Evolutionary conservation across 177 flowering plant species (phyloP).

Genomic region (Vitis hybrid): DNA sequence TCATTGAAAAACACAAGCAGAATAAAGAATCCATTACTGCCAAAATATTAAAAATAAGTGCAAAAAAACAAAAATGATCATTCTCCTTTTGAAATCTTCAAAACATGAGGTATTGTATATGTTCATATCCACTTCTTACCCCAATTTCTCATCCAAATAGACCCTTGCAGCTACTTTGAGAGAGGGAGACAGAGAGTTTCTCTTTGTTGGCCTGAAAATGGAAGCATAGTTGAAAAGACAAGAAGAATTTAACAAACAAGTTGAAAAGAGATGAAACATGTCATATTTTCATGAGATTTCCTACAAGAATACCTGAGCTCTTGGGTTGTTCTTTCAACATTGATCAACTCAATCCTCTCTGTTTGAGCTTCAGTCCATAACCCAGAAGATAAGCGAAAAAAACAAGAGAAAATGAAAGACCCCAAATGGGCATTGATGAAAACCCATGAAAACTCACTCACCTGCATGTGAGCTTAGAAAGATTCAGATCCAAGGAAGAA

Average conservation of each 20-base stretch:
- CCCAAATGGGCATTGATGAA: slow-evolving; percentile 13
- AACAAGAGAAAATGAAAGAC: background rate
- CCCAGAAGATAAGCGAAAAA: background rate
- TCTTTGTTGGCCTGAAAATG: background rate
- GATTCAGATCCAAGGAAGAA: slow-evolving; percentile 18
- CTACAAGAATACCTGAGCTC: background rate
- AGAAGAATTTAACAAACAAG: background rate
- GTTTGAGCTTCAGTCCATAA: slow-evolving; percentile 2
- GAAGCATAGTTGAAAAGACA: background rate
- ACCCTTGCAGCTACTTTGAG: background rate
- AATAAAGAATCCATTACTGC: slow-evolving; percentile 21
- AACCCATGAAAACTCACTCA: slow-evolving; percentile 3
- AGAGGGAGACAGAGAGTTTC: background rate
- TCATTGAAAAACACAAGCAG: slow-evolving; percentile 12
- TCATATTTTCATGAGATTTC: background rate
- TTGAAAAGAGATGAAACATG: background rate
- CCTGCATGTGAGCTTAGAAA: background rate
- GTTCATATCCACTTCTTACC: background rate
- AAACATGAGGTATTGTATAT: background rate
- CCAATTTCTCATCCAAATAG: background rate
- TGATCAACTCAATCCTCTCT: slow-evolving; percentile 8
- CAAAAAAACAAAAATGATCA: slow-evolving; percentile 5
- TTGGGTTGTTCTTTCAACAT: slow-evolving; percentile 8
- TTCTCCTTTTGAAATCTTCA: slow-evolving; percentile 8
- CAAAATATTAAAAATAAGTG: slow-evolving; percentile 10